A percentile compares a stretch with the other conserved stretches of the same genome.
These are phyloP conservation scores for Colletotrichum sp. DNA, from an alignment of 2,329 filamentous ascomycete species.

Conservation along the genomic window DNA sequence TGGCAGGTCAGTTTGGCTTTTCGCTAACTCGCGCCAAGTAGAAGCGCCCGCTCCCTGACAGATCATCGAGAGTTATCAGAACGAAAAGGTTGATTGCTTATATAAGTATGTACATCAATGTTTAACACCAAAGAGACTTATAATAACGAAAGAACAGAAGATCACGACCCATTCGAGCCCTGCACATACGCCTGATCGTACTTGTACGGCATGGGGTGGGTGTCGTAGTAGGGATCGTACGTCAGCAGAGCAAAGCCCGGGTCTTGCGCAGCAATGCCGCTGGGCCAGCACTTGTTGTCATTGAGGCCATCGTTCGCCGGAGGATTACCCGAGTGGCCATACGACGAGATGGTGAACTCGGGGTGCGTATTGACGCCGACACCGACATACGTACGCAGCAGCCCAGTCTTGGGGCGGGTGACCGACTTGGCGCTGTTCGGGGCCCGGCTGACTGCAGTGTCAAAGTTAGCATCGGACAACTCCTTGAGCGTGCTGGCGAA, in stretches of 20 bases:
- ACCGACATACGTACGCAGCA: not conserved
- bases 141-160: not conserved
- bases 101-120: too few relatives aligned
- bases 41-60: too few relatives aligned
- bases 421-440: not conserved
- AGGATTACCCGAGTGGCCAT: not conserved
- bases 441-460: not conserved
- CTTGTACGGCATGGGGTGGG: not conserved
- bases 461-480: not conserved
- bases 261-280: conserved; percentile 19
- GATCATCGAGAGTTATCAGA: too few relatives aligned
- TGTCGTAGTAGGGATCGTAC: conserved; percentile 23
- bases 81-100: too few relatives aligned
- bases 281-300: conserved; percentile 27
- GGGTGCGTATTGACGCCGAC: not conserved
- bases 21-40: too few relatives aligned
- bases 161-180: not conserved
- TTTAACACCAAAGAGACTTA: too few relatives aligned
- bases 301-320: conserved; percentile 22
- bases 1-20: too few relatives aligned
- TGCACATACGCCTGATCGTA: not conserved
- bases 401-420: not conserved
- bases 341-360: not conserved
- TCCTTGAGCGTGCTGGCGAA: conserved; percentile 8
- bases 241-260: conserved; percentile 24